Percentiles rank a stretch among this genome's conserved stretches.
Evolutionary conservation across 345 rosid species (phyloP).

Genomic region (Salix dunnii): DNA sequence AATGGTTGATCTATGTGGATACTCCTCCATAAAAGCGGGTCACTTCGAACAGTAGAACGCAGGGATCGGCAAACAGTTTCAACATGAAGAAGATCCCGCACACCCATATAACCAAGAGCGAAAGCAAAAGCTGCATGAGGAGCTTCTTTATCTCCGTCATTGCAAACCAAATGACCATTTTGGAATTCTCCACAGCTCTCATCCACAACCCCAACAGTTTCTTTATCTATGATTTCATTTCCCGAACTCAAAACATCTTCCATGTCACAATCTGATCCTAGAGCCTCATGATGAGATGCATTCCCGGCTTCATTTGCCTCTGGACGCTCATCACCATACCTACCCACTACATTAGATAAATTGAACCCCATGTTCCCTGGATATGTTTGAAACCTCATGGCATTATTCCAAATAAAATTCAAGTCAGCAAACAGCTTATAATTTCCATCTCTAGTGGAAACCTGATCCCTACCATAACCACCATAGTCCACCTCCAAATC

Average conservation of each 20-base stretch:
- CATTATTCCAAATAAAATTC: slow-evolving; percentile 76
- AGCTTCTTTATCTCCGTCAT: slow-evolving; percentile 33
- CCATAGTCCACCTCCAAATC: slow-evolving; percentile 70
- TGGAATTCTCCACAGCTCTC: slow-evolving; percentile 18
- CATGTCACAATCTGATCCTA: slow-evolving; percentile 30
- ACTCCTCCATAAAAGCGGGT: slow-evolving; percentile 68
- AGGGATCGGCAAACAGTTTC: slow-evolving; percentile 69
- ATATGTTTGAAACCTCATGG: slow-evolving; percentile 55
- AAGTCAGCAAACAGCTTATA: slow-evolving; percentile 69
- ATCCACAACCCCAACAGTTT: slow-evolving; percentile 14
- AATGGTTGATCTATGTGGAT: slow-evolving; percentile 72
- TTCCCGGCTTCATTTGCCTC: slow-evolving; percentile 29
- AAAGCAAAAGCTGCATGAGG: slow-evolving; percentile 58
- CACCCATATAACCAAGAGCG: slow-evolving; percentile 59
- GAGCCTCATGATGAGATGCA: slow-evolving; percentile 16
- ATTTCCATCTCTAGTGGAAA: slow-evolving; percentile 40
- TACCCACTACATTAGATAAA: slow-evolving; percentile 23
- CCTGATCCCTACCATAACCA: slow-evolving; percentile 40
- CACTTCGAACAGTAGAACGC: slow-evolving; percentile 47
- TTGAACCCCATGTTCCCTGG: slow-evolving; percentile 39
- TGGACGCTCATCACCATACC: slow-evolving; percentile 24
- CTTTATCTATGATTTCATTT: slow-evolving; percentile 14
- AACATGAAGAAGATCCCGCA: slow-evolving; percentile 66
- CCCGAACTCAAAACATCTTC: slow-evolving; percentile 32
- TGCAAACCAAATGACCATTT: slow-evolving; percentile 20